A percentile compares a stretch with the other conserved stretches of the same genome.
phyloP scores from a whole-genome alignment of 2,329 filamentous ascomycete species.

The Xylariaceae sp. region DNA sequence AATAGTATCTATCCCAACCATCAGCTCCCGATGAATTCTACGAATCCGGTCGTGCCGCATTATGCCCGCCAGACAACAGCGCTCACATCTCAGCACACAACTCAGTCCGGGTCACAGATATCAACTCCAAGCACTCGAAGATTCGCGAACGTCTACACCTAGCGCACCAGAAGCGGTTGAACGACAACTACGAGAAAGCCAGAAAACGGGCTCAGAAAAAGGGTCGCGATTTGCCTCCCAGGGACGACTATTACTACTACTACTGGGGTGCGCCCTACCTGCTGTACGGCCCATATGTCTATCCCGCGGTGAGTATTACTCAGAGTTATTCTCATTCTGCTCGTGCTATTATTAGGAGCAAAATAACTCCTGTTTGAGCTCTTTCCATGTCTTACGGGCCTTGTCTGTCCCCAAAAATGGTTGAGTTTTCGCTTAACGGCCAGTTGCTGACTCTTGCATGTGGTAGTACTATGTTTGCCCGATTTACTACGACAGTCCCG shows the following conservation, averaged over 20 bases:
- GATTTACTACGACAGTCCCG: slow-evolving; percentile 47
- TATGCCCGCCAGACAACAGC: slow-evolving; percentile 61
- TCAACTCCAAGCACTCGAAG: slow-evolving; percentile 34
- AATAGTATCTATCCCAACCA: not conserved
- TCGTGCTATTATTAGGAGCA: too few species aligned
- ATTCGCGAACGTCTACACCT: slow-evolving; percentile 46
- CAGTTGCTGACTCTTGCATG: too few species aligned
- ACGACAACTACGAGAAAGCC: slow-evolving; percentile 63
- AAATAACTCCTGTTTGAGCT: too few species aligned
- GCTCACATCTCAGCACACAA: slow-evolving; percentile 79
- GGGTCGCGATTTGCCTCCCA: slow-evolving; percentile 53
- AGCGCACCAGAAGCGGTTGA: slow-evolving; percentile 46
- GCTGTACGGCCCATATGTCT: slow-evolving; percentile 53
- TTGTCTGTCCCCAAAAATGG: too few species aligned
- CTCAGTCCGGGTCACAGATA: slow-evolving; percentile 54
- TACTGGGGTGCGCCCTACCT: slow-evolving; percentile 62
- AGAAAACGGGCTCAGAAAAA: slow-evolving; percentile 55
- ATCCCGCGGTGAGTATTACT: too few species aligned
- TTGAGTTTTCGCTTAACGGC: too few species aligned
- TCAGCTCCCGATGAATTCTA: slow-evolving; percentile 52
- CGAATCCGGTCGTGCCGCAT: slow-evolving; percentile 52
- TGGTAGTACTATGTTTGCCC: slow-evolving; percentile 26
- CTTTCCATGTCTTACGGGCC: too few species aligned
- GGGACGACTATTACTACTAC: slow-evolving; percentile 54
- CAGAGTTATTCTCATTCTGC: too few species aligned